Percentiles rank a stretch among this genome's conserved stretches.
Evolutionary conservation across 805 yeast species (phyloP).

Genomic region (Spathaspora arborariae): DNA sequence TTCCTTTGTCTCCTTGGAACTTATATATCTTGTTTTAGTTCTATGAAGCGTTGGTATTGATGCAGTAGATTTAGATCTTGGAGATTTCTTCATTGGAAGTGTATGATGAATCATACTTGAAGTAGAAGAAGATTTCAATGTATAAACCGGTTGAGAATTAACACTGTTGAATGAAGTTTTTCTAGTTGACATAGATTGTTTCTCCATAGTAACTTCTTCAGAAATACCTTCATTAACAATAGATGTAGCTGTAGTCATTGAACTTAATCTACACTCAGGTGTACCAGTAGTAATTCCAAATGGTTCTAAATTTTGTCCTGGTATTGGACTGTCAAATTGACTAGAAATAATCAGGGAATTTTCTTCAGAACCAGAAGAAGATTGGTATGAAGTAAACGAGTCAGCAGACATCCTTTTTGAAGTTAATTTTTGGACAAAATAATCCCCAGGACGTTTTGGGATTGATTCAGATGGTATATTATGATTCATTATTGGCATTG

Average conservation of each 20-base stretch:
- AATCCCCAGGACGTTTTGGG: conserved; percentile 39
- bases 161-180: background rate
- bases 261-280: conserved; percentile 34
- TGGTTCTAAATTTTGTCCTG: conserved; percentile 1
- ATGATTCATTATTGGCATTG: background rate
- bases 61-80: conserved; percentile 10
- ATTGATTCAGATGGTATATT: background rate
- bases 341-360: conserved; percentile 27
- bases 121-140: conserved; percentile 12
- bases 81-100: background rate
- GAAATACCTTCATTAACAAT: conserved; percentile 1
- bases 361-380: conserved; percentile 31
- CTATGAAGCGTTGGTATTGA: conserved; percentile 23
- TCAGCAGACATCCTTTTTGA: conserved; percentile 28
- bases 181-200: background rate
- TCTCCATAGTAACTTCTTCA: background rate
- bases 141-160: background rate
- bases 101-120: conserved; percentile 7
- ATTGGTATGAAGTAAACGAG: conserved; percentile 28
- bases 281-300: background rate
- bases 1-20: conserved; percentile 35
- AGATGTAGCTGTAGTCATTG: conserved; percentile 22
- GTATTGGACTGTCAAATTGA: conserved; percentile 25
- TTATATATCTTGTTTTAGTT: conserved; percentile 31
- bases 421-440: conserved; percentile 30